Conservation (phyloP, 129 eudicot genomes). For the Escallonia herrerae region DNA sequence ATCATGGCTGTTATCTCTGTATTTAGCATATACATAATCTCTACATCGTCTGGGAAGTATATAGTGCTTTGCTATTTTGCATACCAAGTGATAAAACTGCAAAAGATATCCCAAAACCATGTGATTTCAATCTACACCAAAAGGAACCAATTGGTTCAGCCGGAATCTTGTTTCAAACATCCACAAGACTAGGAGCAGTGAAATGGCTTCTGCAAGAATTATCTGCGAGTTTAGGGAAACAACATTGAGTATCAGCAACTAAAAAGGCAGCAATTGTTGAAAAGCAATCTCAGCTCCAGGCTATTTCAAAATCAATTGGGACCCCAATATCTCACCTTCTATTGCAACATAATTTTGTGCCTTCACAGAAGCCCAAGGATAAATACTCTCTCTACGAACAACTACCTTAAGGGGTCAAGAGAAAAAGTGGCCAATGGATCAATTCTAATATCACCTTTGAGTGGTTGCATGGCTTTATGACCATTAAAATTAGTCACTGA, state of each 20-base stretch:
- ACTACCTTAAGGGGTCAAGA: neutral
- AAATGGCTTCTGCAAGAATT: slow-evolving; percentile 48
- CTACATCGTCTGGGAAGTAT: slow-evolving; percentile 7
- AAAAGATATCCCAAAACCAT: slow-evolving; percentile 31
- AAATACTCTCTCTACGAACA: slow-evolving; percentile 14
- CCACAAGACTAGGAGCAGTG: slow-evolving; percentile 49
- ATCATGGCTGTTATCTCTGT: no score
- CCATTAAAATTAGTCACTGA: neutral
- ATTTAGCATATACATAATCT: neutral
- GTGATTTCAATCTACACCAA: slow-evolving; percentile 31
- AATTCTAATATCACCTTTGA: no score
- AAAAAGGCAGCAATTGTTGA: slow-evolving; percentile 17
- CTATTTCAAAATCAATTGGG: slow-evolving; percentile 7
- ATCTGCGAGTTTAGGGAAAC: slow-evolving; percentile 74
- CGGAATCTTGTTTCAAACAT: slow-evolving; percentile 45
- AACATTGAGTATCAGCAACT: slow-evolving; percentile 54
- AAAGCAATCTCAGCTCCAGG: slow-evolving; percentile 26
- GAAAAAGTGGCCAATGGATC: no score
- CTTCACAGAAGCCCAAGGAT: slow-evolving; percentile 7
- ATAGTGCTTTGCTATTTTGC: slow-evolving; percentile 23
- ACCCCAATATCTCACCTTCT: slow-evolving; percentile 41
- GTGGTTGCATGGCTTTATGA: neutral
- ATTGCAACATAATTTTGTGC: neutral
- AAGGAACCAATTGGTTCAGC: slow-evolving; percentile 37
- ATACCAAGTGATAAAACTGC: slow-evolving; percentile 45